phyloP scores from a whole-genome alignment of 805 yeast genomes.

The Yamadazyma insecticola region DNA sequence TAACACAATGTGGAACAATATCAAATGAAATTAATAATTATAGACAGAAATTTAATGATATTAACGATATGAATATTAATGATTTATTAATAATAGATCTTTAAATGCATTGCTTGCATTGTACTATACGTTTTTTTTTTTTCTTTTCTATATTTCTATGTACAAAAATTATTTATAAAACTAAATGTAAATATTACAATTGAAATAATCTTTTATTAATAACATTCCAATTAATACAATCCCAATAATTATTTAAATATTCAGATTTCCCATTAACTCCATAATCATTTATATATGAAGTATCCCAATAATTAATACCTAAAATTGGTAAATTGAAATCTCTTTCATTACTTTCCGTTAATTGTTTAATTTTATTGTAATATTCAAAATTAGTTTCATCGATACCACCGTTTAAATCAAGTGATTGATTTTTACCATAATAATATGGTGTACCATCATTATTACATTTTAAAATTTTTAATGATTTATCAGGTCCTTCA shows the following conservation, averaged over 20 bases:
- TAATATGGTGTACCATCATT: constrained; percentile 78
- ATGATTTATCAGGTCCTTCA: constrained; percentile 57
- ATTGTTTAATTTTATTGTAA: constrained; percentile 38
- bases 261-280: constrained; percentile 70
- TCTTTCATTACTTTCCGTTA: constrained; percentile 36
- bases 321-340: constrained; percentile 73
- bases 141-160: background rate
- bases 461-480: constrained; percentile 52
- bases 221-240: constrained; percentile 79
- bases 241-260: constrained; percentile 72
- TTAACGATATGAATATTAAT: constrained; percentile 11
- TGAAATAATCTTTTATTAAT: constrained; percentile 49
- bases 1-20: constrained; percentile 23
- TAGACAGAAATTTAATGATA: constrained; percentile 13
- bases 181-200: constrained; percentile 13
- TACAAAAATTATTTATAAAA: constrained; percentile 7
- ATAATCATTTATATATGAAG: constrained; percentile 80
- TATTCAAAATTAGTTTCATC: constrained; percentile 49
- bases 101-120: constrained; percentile 12
- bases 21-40: constrained; percentile 15
- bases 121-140: background rate
- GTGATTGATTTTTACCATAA: constrained; percentile 61
- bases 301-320: constrained; percentile 82
- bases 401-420: constrained; percentile 75
- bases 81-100: constrained; percentile 19